Evolutionary conservation across 2,329 filamentous ascomycete genomes (phyloP), one percentile per base, ranked within the genome.

Genomic region (Xylariales sp.): DNA sequence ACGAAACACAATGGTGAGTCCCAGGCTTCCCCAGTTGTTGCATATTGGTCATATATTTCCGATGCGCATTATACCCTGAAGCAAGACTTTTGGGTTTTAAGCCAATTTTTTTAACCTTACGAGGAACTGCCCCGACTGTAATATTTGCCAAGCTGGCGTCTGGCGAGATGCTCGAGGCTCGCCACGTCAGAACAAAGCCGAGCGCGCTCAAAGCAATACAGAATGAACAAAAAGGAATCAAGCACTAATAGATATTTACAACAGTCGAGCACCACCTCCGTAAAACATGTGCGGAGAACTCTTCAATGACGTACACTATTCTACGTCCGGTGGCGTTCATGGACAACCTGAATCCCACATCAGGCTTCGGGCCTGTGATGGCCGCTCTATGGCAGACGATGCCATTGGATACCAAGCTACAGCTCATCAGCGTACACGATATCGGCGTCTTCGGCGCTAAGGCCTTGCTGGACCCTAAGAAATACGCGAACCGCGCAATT

Each of bases 1-100:
- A 79, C 79, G 72, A 91, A 91, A 75, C 83, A 86, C 71, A 77
- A 84, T 43, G 54, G 68, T 71, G 34, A 65, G 69, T 58, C 34
- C 3, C n/a, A 49, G 32, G 12, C 14, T n/a, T 4, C 4, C 5
- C 49, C n/a, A 0, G 32, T n/a, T 18, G 32, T 5, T 49, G n/a
- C 12, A 48, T 6, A 48, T 23, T 34, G 7, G 6, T 18, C 30
- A 36, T 10, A 1, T 3, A 10, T 10, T 36, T 53, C 10, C 7
- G 6, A 18, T 36, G 32, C 7, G 14, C 23, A 23, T 23, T 23
- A 23, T 23, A 23, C 23, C 23, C 23, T 23, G 2, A 23, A 23
- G 23, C 23, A 23, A 23, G 23, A 2, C 23, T 23, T 23, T 23
- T 23, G 23, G 23, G 23, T 23, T 23, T 23, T 23, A 23, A 23